Conservation (phyloP, 2,329 filamentous ascomycete genomes). For the Diaporthe ilicicola region DNA sequence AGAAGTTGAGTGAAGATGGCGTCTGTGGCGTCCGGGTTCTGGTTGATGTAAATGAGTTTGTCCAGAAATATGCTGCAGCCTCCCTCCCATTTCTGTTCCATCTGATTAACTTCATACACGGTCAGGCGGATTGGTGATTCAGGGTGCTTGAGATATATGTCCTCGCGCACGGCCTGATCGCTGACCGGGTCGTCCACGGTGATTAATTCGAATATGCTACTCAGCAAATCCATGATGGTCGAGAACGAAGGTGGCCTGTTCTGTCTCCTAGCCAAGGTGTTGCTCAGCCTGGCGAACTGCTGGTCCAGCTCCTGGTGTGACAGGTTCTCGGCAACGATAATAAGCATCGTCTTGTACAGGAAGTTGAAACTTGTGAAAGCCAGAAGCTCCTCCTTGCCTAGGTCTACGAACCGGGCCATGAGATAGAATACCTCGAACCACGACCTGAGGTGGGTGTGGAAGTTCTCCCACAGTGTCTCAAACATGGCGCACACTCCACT, state of each 20-base stretch:
- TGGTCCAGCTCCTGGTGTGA: constrained; percentile 55
- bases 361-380: constrained; percentile 69
- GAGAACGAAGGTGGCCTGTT: constrained; percentile 63
- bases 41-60: constrained; percentile 71
- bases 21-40: constrained; percentile 60
- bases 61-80: constrained; percentile 65
- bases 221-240: constrained; percentile 56
- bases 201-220: constrained; percentile 53
- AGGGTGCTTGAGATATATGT: constrained; percentile 48
- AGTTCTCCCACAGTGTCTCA: constrained; percentile 65
- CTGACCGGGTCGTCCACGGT: constrained; percentile 38
- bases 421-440: constrained; percentile 83
- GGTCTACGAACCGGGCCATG: constrained; percentile 70
- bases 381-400: constrained; percentile 67
- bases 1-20: constrained; percentile 67
- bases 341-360: constrained; percentile 64
- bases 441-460: constrained; percentile 68
- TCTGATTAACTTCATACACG: constrained; percentile 29
- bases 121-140: constrained; percentile 36
- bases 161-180: constrained; percentile 41
- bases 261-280: constrained; percentile 58
- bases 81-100: constrained; percentile 37
- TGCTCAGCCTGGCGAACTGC: constrained; percentile 65
- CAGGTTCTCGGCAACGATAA: constrained; percentile 65
- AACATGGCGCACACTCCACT: constrained; percentile 57